Conservation (phyloP, 306 rosid species). For the Alnus glutinosa region DNA sequence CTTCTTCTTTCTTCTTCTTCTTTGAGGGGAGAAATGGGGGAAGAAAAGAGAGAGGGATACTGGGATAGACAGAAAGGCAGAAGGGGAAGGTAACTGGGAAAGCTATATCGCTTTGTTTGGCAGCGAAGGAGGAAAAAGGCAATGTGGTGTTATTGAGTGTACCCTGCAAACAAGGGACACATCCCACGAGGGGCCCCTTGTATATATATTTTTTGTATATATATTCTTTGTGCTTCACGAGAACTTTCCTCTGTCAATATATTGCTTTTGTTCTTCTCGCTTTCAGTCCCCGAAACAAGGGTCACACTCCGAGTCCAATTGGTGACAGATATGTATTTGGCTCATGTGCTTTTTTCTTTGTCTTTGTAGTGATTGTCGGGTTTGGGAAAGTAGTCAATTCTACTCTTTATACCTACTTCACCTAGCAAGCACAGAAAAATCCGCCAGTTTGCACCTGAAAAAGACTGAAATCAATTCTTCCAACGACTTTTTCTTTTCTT, state of each 20-base stretch:
- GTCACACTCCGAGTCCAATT: slow-evolving; percentile 32
- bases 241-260: slow-evolving; percentile 17
- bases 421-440: slow-evolving; percentile 16
- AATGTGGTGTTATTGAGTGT: slow-evolving; percentile 45
- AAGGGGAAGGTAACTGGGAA: slow-evolving; percentile 19
- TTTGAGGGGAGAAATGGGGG: neutral
- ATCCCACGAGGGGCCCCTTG: slow-evolving; percentile 43
- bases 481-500: slow-evolving; percentile 22
- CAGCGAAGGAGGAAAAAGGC: slow-evolving; percentile 39
- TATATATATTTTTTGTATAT: slow-evolving; percentile 22
- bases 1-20: neutral
- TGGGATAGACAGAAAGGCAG: neutral
- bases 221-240: slow-evolving; percentile 62
- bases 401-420: slow-evolving; percentile 30
- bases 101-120: slow-evolving; percentile 49
- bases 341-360: slow-evolving; percentile 48
- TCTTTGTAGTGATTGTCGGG: slow-evolving; percentile 41
- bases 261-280: slow-evolving; percentile 34
- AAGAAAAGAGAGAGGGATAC: slow-evolving; percentile 4
- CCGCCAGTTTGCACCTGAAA: slow-evolving; percentile 30
- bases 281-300: slow-evolving; percentile 52
- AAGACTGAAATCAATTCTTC: slow-evolving; percentile 29
- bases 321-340: slow-evolving; percentile 39
- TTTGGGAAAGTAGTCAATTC: slow-evolving; percentile 32
- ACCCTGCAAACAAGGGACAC: slow-evolving; percentile 73